Evolutionary conservation across 805 yeast genomes (phyloP).

Genomic region (Starmerella riodocensis): DNA sequence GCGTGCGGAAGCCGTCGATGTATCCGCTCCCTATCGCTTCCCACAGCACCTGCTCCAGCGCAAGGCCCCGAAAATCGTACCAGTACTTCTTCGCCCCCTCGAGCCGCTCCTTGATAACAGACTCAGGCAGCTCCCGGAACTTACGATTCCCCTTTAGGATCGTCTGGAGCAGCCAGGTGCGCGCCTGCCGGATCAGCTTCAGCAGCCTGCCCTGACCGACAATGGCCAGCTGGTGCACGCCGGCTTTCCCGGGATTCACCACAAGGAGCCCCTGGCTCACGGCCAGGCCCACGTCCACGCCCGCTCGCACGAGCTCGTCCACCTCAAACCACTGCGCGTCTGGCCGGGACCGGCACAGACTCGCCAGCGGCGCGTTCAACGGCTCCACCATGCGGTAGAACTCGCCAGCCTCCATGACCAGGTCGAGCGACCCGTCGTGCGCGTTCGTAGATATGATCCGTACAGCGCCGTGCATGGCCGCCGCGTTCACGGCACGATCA

Average conservation of each 20-base stretch:
- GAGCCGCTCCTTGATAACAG: constrained; percentile 24
- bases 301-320: constrained; percentile 20
- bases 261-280: constrained; percentile 28
- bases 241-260: constrained; percentile 25
- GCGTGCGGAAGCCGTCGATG: constrained; percentile 44
- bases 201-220: constrained; percentile 30
- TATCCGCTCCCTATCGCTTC: constrained; percentile 45
- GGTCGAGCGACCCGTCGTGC: constrained; percentile 23
- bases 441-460: constrained; percentile 24
- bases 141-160: constrained; percentile 23
- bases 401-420: constrained; percentile 23
- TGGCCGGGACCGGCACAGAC: constrained; percentile 22
- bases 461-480: constrained; percentile 21
- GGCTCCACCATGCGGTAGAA: constrained; percentile 14
- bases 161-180: constrained; percentile 28
- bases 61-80: constrained; percentile 39
- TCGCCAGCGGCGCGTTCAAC: constrained; percentile 15
- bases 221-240: constrained; percentile 25
- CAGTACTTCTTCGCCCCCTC: constrained; percentile 26
- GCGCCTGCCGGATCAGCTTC: constrained; percentile 24
- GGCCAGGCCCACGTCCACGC: constrained; percentile 14
- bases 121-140: constrained; percentile 31
- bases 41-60: constrained; percentile 40
- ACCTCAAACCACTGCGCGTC: constrained; percentile 22
- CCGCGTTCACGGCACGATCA: constrained; percentile 25